Evolutionary conservation across 768 basidiomycete species (phyloP).

Genomic region (Panellus pusillus): DNA sequence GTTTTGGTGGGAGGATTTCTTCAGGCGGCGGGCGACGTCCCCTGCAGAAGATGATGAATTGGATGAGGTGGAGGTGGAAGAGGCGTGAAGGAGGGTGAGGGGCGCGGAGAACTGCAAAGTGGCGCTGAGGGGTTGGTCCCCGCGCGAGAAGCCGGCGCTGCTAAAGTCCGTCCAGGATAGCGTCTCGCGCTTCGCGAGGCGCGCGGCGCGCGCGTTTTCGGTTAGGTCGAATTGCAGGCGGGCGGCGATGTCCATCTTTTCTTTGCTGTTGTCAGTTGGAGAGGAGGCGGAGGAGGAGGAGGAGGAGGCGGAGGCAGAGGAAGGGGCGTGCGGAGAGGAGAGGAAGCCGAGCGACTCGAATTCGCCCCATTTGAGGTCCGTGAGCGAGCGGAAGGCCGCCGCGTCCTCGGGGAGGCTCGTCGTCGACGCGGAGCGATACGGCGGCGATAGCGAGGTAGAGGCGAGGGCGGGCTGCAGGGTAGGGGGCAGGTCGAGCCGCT

Average conservation of each 20-base stretch:
- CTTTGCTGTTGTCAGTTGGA: too few relatives aligned
- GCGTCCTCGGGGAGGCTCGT: conserved; percentile 41
- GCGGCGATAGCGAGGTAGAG: neutral
- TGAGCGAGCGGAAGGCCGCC: conserved; percentile 75
- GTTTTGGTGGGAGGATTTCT: too few relatives aligned
- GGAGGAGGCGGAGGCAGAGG: too few relatives aligned
- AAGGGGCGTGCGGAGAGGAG: too few relatives aligned
- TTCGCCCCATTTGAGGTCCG: conserved; percentile 89
- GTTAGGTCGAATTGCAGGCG: conserved; percentile 92
- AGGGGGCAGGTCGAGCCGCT: conserved; percentile 21
- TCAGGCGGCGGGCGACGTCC: too few relatives aligned
- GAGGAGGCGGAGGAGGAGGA: too few relatives aligned
- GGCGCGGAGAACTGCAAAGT: conserved; percentile 79
- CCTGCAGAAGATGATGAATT: too few relatives aligned
- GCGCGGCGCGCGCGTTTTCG: conserved; percentile 72
- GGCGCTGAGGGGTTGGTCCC: conserved; percentile 70
- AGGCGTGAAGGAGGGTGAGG: conserved; percentile 25
- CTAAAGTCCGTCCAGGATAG: conserved; percentile 93
- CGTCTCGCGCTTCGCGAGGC: conserved; percentile 68
- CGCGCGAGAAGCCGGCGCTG: conserved; percentile 74
- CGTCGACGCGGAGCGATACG: conserved; percentile 24
- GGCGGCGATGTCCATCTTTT: conserved; percentile 60
- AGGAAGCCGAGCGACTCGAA: conserved; percentile 83
- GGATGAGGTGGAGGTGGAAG: conserved; percentile 54
- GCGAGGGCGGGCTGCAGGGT: conserved; percentile 11